phyloP scores from a whole-genome alignment of 345 rosid species.

The Gossypium longicalyx region DNA sequence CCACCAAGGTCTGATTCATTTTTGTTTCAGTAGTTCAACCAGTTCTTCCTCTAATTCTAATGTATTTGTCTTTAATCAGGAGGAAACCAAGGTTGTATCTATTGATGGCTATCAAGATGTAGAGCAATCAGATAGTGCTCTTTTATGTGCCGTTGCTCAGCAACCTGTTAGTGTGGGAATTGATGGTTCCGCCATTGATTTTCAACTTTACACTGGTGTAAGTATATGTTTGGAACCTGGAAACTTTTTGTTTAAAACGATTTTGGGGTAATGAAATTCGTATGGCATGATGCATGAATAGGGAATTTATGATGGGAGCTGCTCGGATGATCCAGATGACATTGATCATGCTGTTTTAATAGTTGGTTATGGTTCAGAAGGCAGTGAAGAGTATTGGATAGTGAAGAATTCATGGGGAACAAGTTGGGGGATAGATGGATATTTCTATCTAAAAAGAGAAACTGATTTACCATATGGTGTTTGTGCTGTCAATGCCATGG shows the following conservation, averaged over 20 bases:
- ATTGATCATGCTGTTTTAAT: constrained; percentile 74
- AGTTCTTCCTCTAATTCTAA: not conserved
- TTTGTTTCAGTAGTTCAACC: not conserved
- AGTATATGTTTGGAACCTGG: constrained; percentile 1
- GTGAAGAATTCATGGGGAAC: constrained; percentile 85
- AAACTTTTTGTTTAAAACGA: not conserved
- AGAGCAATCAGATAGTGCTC: constrained; percentile 51
- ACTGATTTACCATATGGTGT: constrained; percentile 34
- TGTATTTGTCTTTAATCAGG: constrained; percentile 28
- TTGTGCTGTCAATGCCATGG: constrained; percentile 67
- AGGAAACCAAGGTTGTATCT: constrained; percentile 43
- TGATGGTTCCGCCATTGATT: constrained; percentile 67
- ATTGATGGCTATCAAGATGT: constrained; percentile 71
- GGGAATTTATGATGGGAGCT: constrained; percentile 58
- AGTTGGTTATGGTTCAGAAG: constrained; percentile 72
- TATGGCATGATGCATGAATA: constrained; percentile 16
- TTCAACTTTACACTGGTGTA: constrained; percentile 75
- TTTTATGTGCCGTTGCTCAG: constrained; percentile 55
- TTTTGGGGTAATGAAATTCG: not conserved
- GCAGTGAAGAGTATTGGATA: constrained; percentile 69
- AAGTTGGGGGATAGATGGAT: constrained; percentile 62
- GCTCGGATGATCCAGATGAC: constrained; percentile 53
- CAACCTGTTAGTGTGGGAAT: constrained; percentile 76
- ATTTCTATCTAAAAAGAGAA: constrained; percentile 46
- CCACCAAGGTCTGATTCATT: constrained; percentile 42